phyloP scores from a whole-genome alignment of 441 rosid species.

The Mallotus japonicus region DNA sequence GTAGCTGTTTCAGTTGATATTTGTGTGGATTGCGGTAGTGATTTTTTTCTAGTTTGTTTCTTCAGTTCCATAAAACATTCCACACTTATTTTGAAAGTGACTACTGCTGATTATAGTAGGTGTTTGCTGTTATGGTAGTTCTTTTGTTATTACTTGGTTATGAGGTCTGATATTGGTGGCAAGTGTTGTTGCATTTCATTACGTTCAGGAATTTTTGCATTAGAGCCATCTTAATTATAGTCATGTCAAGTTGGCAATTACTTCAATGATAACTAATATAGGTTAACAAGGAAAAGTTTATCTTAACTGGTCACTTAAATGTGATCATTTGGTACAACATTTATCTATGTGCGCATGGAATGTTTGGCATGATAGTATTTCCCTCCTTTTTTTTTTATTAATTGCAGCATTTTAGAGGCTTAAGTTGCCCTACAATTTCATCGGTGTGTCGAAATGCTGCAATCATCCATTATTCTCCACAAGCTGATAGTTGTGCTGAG shows the following conservation, averaged over 20 bases:
- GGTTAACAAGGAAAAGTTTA: neutral
- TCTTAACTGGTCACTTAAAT: neutral
- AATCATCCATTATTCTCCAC: slow-evolving; percentile 76
- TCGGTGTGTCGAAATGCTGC: slow-evolving; percentile 97
- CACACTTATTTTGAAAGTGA: slow-evolving; percentile 5
- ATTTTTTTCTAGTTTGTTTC: neutral
- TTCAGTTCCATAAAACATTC: neutral
- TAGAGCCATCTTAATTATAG: neutral
- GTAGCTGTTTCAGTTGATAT: neutral
- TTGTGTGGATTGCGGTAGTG: neutral
- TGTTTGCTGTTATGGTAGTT: neutral
- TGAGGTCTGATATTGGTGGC: neutral
- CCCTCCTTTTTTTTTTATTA: slow-evolving; percentile 18
- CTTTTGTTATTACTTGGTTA: neutral
- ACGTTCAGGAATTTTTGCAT: neutral
- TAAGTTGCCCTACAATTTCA: slow-evolving; percentile 94
- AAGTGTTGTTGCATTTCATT: neutral
- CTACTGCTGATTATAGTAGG: neutral
- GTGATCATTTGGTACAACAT: slow-evolving; percentile 4
- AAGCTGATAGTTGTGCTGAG: slow-evolving; percentile 79
- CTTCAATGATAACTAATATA: neutral
- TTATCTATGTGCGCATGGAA: neutral
- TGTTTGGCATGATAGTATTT: slow-evolving; percentile 4
- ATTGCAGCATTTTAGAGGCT: slow-evolving; percentile 83
- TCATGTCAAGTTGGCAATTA: neutral